Evolutionary conservation across 371 early-diverging fungal genomes (phyloP).

Genomic region (Mucor piriformis): DNA sequence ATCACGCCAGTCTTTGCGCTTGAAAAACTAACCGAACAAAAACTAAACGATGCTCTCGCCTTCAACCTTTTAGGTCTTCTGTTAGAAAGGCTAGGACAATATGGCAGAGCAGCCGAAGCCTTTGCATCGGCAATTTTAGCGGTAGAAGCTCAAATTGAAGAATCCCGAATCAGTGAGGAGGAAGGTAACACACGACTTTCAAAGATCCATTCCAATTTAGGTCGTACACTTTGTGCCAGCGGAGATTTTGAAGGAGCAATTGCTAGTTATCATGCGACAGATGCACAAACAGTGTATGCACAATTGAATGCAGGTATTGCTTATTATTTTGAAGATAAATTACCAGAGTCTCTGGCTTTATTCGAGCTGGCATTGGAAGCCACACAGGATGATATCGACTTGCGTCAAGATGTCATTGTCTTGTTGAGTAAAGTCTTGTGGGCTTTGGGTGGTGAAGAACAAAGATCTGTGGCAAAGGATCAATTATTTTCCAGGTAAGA

Average conservation of each 20-base stretch:
- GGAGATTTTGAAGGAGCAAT: slow-evolving; percentile 57
- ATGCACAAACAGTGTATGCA: slow-evolving; percentile 47
- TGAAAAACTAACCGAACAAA: slow-evolving; percentile 74
- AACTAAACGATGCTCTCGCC: slow-evolving; percentile 60
- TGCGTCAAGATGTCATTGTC: slow-evolving; percentile 68
- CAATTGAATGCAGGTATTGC: slow-evolving; percentile 76
- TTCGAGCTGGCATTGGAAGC: slow-evolving; percentile 76
- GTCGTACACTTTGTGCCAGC: slow-evolving; percentile 62
- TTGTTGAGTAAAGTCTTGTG: slow-evolving; percentile 85
- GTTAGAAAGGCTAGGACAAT: slow-evolving; percentile 72
- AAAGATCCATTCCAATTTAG: slow-evolving; percentile 61
- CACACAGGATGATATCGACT: slow-evolving; percentile 48
- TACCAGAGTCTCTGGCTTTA: slow-evolving; percentile 67
- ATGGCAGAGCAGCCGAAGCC: slow-evolving; percentile 67
- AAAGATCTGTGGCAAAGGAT: slow-evolving; percentile 77
- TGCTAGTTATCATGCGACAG: slow-evolving; percentile 41
- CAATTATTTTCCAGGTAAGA: slow-evolving; percentile 69
- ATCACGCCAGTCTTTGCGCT: slow-evolving; percentile 69
- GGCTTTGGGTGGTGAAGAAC: slow-evolving; percentile 82
- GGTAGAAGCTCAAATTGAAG: slow-evolving; percentile 42
- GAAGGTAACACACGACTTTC: slow-evolving; percentile 26
- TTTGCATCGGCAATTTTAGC: slow-evolving; percentile 64
- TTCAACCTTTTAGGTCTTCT: slow-evolving; percentile 78
- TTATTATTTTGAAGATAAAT: slow-evolving; percentile 70
- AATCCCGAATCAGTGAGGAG: slow-evolving; percentile 19